Percentiles rank a stretch among this genome's conserved stretches.
Conservation (phyloP, 768 basidiomycete species). For the Leccinum sublutescens region DNA sequence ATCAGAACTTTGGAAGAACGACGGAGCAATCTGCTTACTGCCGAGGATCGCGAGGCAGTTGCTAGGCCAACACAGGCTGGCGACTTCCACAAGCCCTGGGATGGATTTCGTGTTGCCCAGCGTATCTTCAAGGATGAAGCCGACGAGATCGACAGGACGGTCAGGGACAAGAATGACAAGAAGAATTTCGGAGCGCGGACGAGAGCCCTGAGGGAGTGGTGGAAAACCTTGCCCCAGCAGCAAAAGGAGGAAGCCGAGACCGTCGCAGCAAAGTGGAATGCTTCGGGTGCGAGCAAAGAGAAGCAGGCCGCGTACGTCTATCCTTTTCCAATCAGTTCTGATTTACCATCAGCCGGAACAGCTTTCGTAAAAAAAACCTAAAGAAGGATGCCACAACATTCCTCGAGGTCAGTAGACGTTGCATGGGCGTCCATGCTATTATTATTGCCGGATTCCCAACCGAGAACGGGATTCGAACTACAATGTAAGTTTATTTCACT, state of each 20-base stretch:
- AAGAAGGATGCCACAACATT: not conserved
- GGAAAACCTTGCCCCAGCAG: not conserved
- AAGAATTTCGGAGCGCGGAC: not conserved
- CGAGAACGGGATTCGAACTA: not conserved
- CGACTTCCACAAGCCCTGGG: not conserved
- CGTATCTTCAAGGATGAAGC: not conserved
- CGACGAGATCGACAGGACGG: not conserved
- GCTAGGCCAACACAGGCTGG: not conserved
- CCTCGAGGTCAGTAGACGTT: not conserved
- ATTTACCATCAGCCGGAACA: too few relatives aligned
- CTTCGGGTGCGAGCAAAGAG: not conserved
- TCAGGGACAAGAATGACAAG: not conserved
- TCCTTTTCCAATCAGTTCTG: too few relatives aligned
- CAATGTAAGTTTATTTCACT: not conserved
- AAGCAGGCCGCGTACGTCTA: not conserved
- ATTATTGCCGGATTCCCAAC: not conserved
- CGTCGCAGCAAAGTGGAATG: not conserved
- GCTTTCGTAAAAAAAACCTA: not conserved
- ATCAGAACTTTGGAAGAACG: too few relatives aligned
- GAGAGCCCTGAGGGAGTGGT: not conserved
- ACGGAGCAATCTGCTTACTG: not conserved
- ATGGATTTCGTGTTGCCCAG: not conserved
- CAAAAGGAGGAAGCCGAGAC: not conserved
- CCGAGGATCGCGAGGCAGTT: not conserved
- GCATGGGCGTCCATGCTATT: not conserved